Evolutionary conservation across 2,329 filamentous ascomycete species (phyloP), one percentile per base, ranked within the genome.

Genomic region (Sporothrix sp.): DNA sequence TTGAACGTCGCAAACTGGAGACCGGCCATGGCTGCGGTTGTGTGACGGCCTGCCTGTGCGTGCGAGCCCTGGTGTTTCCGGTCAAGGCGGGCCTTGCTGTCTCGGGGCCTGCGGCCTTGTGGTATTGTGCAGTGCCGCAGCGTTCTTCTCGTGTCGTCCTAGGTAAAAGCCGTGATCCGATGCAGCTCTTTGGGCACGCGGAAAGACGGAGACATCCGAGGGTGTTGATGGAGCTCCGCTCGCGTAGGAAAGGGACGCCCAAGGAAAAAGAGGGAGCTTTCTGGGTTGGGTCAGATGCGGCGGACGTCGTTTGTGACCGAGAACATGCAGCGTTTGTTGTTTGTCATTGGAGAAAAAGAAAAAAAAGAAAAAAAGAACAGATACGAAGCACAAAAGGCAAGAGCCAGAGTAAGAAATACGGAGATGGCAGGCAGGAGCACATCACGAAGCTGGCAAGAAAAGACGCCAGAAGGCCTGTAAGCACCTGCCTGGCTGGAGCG

Each of bases 1-100:
- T 84, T 80, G 73, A 95, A 97, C 1, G 91, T 84, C 54, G 88
- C 87, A 68, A 90, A 98, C 71, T 78, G 76, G 47, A 80, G 66
- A 27, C 68, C 60, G 48, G 77, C 61, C 70, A 81, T 84, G 66
- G 30, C 48, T 50, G 44, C 62, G 46, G 56, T 37, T 13, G 33
- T 25, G 20, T 16, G 18, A 13, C 7, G 14, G 7, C 42, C 21
- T 35, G 16, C 37, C 32, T 35, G 13, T 11, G 4, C 2, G 32
- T 3, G 13, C 36, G 20, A 27, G n/a, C 23, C 16, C 14, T 18
- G 7, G 18, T 48, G 10, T 21, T 27, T 20, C 10, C 6, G 13
- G 16, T 39, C 16, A n/a, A n/a, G n/a, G n/a, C n/a, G 37, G n/a
- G 20, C 2, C 25, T 37, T 47, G 8, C 18, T 20, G 27, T 18